These are phyloP conservation scores for Aspergillus pseudoglaucus DNA, from an alignment of 2,329 filamentous ascomycete genomes.

Conservation along the genomic window DNA sequence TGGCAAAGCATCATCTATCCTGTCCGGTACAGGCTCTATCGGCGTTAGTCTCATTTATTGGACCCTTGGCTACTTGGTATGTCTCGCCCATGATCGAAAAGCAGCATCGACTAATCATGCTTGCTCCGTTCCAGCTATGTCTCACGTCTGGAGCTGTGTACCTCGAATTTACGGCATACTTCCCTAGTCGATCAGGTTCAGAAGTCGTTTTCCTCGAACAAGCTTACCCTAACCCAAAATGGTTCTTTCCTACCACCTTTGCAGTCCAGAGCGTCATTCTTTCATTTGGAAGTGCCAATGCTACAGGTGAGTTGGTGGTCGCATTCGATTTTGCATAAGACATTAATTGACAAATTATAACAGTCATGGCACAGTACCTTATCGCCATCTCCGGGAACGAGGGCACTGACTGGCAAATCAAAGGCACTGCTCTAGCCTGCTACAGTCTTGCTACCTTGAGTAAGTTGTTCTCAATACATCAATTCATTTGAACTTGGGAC, in stretches of 20 bases:
- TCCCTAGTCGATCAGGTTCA: constrained; percentile 59
- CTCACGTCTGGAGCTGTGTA: constrained; percentile 52
- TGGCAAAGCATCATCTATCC: constrained; percentile 50
- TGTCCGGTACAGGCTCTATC: constrained; percentile 55
- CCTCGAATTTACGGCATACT: constrained; percentile 59
- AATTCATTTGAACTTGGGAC: too few species aligned
- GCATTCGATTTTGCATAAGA: constrained; percentile 15
- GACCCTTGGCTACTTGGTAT: constrained; percentile 56
- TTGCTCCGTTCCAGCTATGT: too few species aligned
- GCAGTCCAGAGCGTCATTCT: constrained; percentile 58
- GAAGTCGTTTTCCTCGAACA: constrained; percentile 66
- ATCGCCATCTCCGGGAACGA: constrained; percentile 50
- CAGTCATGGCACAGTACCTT: constrained; percentile 58
- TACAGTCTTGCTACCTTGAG: constrained; percentile 55
- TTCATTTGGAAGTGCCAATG: constrained; percentile 61
- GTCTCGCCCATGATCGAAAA: constrained; percentile 16
- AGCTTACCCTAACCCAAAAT: constrained; percentile 57
- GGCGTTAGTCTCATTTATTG: constrained; percentile 60
- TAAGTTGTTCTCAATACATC: constrained; percentile 26
- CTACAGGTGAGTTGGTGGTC: constrained; percentile 40
- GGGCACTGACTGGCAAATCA: constrained; percentile 57
- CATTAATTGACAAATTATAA: constrained; percentile 1
- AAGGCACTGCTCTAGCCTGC: constrained; percentile 59
- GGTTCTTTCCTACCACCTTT: constrained; percentile 59
- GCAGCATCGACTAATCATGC: too few species aligned